Percentiles rank a stretch among this genome's conserved stretches.
Evolutionary conservation across 495 filamentous ascomycete genomes (phyloP).

Genomic region (Neohortaea acidophila): DNA sequence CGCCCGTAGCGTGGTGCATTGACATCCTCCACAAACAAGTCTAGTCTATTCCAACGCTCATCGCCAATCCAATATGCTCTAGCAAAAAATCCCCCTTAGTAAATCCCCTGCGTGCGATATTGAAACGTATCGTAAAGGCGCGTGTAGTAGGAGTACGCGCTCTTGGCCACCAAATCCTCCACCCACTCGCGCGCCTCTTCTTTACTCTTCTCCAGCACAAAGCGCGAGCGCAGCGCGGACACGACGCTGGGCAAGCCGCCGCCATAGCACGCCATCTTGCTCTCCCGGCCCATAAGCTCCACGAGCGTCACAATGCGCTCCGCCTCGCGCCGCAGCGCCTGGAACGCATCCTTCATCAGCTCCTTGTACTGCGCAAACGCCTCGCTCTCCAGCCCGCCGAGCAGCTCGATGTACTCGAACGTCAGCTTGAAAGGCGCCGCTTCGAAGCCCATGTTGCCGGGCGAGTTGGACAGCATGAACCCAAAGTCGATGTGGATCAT

Average conservation of each 20-base stretch:
- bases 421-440: slow-evolving; percentile 68
- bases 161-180: slow-evolving; percentile 57
- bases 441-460: slow-evolving; percentile 61
- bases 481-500: slow-evolving; percentile 74
- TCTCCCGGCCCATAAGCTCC: slow-evolving; percentile 59
- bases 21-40: too few species aligned
- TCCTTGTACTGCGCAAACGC: slow-evolving; percentile 52
- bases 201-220: slow-evolving; percentile 57
- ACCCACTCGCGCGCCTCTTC: slow-evolving; percentile 60
- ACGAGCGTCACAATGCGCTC: slow-evolving; percentile 60
- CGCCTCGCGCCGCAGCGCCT: slow-evolving; percentile 52
- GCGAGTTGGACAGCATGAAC: slow-evolving; percentile 69
- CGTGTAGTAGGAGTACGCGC: slow-evolving; percentile 61
- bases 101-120: slow-evolving; percentile 66
- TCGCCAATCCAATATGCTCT: too few species aligned
- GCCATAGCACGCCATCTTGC: slow-evolving; percentile 62
- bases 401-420: slow-evolving; percentile 60
- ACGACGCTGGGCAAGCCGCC: slow-evolving; percentile 46
- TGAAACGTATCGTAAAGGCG: slow-evolving; percentile 65
- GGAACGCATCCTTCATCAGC: slow-evolving; percentile 60
- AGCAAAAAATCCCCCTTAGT: too few species aligned
- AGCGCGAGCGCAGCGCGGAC: slow-evolving; percentile 46
- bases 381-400: slow-evolving; percentile 47
- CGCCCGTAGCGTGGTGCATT: too few species aligned
- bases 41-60: too few species aligned